phyloP scores from a whole-genome alignment of 2,329 filamentous ascomycete species.

The Fusarium torreyae region DNA sequence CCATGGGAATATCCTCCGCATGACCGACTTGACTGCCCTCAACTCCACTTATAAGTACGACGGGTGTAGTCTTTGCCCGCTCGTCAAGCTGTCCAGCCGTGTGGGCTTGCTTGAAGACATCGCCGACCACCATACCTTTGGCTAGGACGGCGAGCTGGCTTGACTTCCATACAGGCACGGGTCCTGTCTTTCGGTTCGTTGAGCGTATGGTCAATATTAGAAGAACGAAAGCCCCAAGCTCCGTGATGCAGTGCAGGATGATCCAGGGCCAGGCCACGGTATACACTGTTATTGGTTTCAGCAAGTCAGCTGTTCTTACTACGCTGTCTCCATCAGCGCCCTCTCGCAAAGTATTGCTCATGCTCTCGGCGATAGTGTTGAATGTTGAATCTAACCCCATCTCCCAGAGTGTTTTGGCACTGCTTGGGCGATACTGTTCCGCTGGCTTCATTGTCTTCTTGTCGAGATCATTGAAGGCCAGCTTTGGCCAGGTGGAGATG shows the following conservation, averaged over 20 bases:
- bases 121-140: constrained; percentile 15
- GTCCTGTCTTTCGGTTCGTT: background rate
- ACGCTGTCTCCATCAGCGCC: constrained; percentile 9
- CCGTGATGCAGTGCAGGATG: constrained; percentile 18
- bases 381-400: constrained; percentile 12
- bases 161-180: constrained; percentile 26
- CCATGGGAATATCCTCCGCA: background rate
- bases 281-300: constrained; percentile 21
- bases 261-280: constrained; percentile 31
- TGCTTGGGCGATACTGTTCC: constrained; percentile 19
- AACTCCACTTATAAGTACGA: constrained; percentile 1
- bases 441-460: background rate
- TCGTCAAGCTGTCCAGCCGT: constrained; percentile 8
- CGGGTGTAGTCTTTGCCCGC: constrained; percentile 10
- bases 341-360: constrained; percentile 30
- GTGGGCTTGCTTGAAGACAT: constrained; percentile 16
- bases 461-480: too few relatives aligned
- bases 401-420: constrained; percentile 22
- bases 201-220: constrained; percentile 14
- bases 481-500: background rate
- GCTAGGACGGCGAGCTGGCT: constrained; percentile 33
- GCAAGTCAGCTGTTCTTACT: background rate
- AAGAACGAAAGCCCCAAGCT: constrained; percentile 14
- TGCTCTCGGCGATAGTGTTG: constrained; percentile 28
- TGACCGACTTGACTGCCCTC: background rate